Conservation (phyloP, 176 grass and related monocot species). For the Secale cereale region DNA sequence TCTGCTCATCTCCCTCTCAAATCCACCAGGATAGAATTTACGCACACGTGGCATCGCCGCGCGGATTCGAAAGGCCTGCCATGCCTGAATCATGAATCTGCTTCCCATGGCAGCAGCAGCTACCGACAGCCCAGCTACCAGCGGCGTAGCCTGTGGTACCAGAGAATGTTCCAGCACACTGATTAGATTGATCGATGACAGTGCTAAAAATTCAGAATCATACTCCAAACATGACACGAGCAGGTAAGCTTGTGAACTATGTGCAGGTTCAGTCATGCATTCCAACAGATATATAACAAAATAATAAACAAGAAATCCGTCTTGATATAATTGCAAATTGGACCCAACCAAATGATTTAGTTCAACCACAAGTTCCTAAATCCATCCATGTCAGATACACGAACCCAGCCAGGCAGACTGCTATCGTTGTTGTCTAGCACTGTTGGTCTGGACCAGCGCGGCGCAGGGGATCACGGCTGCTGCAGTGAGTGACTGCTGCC, state of each 20-base stretch:
- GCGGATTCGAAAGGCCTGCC: slow-evolving; percentile 56
- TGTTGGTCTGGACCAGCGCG: not conserved
- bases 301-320: not conserved
- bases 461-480: not conserved
- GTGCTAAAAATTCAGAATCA: not conserved
- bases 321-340: not conserved
- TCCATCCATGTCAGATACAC: not conserved
- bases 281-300: too few relatives aligned
- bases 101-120: slow-evolving; percentile 68
- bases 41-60: slow-evolving; percentile 49
- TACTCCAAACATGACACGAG: not conserved
- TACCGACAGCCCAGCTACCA: slow-evolving; percentile 64
- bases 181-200: not conserved
- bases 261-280: not conserved
- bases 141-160: slow-evolving; percentile 57
- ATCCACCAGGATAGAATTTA: slow-evolving; percentile 79
- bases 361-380: not conserved
- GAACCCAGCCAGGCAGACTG: not conserved
- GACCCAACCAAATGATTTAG: not conserved
- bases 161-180: not conserved
- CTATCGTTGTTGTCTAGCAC: not conserved
- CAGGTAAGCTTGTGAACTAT: not conserved
- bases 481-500: not conserved
- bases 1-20: slow-evolving; percentile 77
- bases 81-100: slow-evolving; percentile 67